Percentiles rank a stretch among this genome's conserved stretches.
Evolutionary conservation across 75 land plant genomes (phyloP).

Genomic region (Cunninghamia lanceolata): DNA sequence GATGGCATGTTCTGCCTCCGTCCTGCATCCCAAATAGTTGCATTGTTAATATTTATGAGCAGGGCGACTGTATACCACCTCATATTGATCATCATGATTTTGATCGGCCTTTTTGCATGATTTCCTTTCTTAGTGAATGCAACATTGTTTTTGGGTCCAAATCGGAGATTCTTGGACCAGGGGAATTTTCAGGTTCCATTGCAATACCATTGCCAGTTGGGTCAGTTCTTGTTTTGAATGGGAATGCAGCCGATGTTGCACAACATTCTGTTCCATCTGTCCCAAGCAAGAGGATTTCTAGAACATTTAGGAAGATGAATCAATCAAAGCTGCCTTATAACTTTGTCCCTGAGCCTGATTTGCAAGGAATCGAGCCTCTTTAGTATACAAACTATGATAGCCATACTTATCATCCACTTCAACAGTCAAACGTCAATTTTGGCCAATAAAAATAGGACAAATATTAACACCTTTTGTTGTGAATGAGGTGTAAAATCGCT

Average conservation of each 20-base stretch:
- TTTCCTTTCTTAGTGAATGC: too few relatives aligned
- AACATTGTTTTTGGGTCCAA: slow-evolving; percentile 32
- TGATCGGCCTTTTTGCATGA: slow-evolving; percentile 8
- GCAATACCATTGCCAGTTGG: slow-evolving; percentile 64
- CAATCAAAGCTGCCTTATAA: slow-evolving; percentile 21
- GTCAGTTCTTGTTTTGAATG: slow-evolving; percentile 75
- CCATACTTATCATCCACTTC: not conserved
- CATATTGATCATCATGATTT: slow-evolving; percentile 46
- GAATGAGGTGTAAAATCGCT: too few relatives aligned
- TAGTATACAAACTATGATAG: not conserved
- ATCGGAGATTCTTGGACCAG: slow-evolving; percentile 56
- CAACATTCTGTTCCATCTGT: slow-evolving; percentile 78
- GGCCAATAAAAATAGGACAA: too few relatives aligned
- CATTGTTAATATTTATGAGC: slow-evolving; percentile 57
- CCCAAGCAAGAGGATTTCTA: slow-evolving; percentile 33
- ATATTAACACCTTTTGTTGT: too few relatives aligned
- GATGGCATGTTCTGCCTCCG: slow-evolving; percentile 59
- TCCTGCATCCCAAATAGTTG: slow-evolving; percentile 57
- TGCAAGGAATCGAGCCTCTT: slow-evolving; percentile 13
- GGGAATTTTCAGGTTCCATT: slow-evolving; percentile 57
- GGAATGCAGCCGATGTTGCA: slow-evolving; percentile 83
- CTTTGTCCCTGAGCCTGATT: slow-evolving; percentile 10
- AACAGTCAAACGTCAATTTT: not conserved
- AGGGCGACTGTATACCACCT: slow-evolving; percentile 50
- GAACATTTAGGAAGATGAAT: slow-evolving; percentile 31